Evolutionary conservation across 306 rosid genomes (phyloP).

Genomic region (Medicago lupulina): DNA sequence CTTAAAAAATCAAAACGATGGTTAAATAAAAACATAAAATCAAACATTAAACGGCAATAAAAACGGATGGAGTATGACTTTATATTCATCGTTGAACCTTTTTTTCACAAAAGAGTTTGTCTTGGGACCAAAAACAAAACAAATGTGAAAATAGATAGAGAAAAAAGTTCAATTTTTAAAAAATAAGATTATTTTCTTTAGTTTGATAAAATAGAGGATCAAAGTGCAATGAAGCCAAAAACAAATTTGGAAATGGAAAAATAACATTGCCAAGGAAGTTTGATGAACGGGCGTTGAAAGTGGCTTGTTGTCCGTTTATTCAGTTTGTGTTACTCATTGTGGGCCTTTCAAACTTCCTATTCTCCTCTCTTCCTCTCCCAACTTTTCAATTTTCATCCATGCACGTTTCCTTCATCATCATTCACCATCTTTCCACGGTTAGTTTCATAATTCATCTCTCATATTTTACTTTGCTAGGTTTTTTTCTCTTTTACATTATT

Average conservation of each 20-base stretch:
- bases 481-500: background rate
- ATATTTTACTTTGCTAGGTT: background rate
- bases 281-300: conserved; percentile 45
- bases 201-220: no score
- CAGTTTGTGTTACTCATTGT: conserved; percentile 46
- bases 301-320: conserved; percentile 56
- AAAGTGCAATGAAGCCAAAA: no score
- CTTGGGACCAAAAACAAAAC: no score
- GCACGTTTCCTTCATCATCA: conserved; percentile 35
- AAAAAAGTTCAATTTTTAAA: no score
- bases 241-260: conserved; percentile 10
- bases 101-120: no score
- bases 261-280: conserved; percentile 31
- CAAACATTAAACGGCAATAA: no score
- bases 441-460: background rate
- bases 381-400: conserved; percentile 32
- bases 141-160: no score
- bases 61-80: no score
- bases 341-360: conserved; percentile 44
- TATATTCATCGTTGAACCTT: no score
- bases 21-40: no score
- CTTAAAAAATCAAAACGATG: no score
- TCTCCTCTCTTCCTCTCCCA: conserved; percentile 39
- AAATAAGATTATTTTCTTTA: no score
- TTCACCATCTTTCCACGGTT: conserved; percentile 44